Conservation (phyloP, 2,329 filamentous ascomycete genomes). For the Metarhizium humberi region DNA sequence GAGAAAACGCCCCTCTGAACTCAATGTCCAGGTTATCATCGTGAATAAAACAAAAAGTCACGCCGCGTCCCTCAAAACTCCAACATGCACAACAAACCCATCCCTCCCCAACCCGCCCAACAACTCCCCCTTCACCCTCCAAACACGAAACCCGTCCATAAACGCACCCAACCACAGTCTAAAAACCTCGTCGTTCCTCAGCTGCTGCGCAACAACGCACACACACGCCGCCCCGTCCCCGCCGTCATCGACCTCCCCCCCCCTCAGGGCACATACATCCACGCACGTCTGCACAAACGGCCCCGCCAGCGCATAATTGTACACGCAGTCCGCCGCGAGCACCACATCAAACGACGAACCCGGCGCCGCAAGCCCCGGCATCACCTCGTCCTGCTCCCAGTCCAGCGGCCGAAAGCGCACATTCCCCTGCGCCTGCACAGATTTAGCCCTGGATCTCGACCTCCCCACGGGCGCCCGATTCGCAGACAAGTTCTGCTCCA, state of each 20-base stretch:
- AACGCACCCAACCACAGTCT: conserved; percentile 71
- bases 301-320: conserved; percentile 77
- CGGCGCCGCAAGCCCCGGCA: conserved; percentile 25
- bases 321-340: conserved; percentile 88
- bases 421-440: conserved; percentile 36
- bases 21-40: no score
- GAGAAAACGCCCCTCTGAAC: no score
- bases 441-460: neutral
- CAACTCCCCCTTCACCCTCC: conserved; percentile 61
- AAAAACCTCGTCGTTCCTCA: conserved; percentile 78
- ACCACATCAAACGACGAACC: conserved; percentile 56
- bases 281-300: conserved; percentile 76
- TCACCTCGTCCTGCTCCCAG: conserved; percentile 66
- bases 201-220: conserved; percentile 80
- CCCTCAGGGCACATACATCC: conserved; percentile 58
- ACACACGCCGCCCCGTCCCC: conserved; percentile 42
- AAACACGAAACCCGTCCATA: conserved; percentile 56
- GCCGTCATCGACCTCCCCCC: conserved; percentile 7
- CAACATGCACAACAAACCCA: conserved; percentile 78
- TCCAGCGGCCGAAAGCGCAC: conserved; percentile 59
- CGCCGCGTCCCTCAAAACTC: conserved; percentile 43
- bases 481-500: conserved; percentile 66
- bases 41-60: neutral
- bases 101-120: conserved; percentile 46
- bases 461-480: conserved; percentile 35